Evolutionary conservation across 1,284 basidiomycete species (phyloP).

Genomic region (Pascua guehoae): DNA sequence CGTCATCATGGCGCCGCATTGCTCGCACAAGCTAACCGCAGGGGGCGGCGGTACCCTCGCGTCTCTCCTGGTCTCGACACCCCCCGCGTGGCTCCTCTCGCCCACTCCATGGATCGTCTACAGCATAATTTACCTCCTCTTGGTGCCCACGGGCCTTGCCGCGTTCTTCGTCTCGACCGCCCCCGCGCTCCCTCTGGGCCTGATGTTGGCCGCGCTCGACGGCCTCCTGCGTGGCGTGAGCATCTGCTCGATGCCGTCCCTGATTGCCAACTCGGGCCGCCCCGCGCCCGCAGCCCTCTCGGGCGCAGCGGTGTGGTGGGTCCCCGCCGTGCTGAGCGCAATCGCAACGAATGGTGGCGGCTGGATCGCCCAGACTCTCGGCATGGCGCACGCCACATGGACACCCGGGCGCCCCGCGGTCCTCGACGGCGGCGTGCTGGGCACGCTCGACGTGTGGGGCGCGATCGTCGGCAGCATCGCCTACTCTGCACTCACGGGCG

Average conservation of each 20-base stretch:
- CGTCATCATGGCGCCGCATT: too few relatives aligned
- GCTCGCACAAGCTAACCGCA: conserved; percentile 12
- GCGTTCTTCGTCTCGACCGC: conserved; percentile 21
- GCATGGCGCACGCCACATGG: conserved; percentile 30
- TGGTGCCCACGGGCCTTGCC: conserved; percentile 30
- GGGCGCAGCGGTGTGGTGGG: conserved; percentile 17
- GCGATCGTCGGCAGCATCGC: conserved; percentile 23
- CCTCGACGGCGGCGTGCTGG: conserved; percentile 28
- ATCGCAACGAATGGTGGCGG: conserved; percentile 37
- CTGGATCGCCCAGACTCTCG: conserved; percentile 30
- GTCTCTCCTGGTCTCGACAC: conserved; percentile 33
- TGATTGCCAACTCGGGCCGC: conserved; percentile 4
- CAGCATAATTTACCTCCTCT: conserved; percentile 26
- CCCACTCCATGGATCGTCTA: conserved; percentile 41
- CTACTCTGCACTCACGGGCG: conserved; percentile 24
- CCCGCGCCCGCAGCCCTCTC: not conserved
- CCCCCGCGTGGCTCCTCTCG: conserved; percentile 42
- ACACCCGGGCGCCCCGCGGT: conserved; percentile 26
- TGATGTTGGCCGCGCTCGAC: conserved; percentile 30
- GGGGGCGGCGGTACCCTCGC: conserved; percentile 43
- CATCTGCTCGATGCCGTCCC: conserved; percentile 23
- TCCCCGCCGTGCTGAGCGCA: conserved; percentile 30
- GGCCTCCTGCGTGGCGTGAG: conserved; percentile 33
- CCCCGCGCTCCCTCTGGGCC: conserved; percentile 30
- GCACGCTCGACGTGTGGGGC: conserved; percentile 40